phyloP scores from a whole-genome alignment of 176 grass and related monocot species.

The Avena atlantica region DNA sequence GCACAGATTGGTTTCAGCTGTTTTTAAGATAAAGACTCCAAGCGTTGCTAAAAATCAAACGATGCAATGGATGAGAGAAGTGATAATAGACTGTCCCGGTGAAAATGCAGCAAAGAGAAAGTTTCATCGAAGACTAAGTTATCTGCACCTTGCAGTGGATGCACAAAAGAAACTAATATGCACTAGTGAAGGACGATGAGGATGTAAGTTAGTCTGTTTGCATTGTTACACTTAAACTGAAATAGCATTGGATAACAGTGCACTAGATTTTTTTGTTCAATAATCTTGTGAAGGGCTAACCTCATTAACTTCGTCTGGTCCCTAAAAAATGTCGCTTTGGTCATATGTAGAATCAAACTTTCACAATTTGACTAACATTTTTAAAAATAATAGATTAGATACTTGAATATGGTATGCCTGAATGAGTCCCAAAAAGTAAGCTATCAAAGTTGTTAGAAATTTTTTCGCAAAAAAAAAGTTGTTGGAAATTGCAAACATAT shows the following conservation, averaged over 20 bases:
- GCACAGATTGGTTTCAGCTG: slow-evolving; percentile 40
- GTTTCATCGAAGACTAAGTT: slow-evolving; percentile 12
- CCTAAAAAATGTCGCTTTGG: background rate
- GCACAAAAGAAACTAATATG: background rate
- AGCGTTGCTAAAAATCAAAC: background rate
- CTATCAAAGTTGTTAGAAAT: too few relatives aligned
- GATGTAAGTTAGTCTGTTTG: background rate
- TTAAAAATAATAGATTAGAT: too few relatives aligned
- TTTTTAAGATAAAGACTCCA: background rate
- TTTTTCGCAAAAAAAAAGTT: too few relatives aligned
- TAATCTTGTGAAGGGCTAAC: background rate
- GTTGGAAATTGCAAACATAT: too few relatives aligned
- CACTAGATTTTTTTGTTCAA: background rate
- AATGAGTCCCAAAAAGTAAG: too few relatives aligned
- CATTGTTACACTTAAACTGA: background rate
- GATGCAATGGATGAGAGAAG: background rate
- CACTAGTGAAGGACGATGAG: background rate
- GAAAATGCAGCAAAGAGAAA: slow-evolving; percentile 1
- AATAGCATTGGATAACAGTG: background rate
- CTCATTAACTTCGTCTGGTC: background rate
- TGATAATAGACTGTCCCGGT: background rate
- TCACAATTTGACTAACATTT: too few relatives aligned
- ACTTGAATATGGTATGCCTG: too few relatives aligned
- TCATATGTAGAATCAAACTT: background rate
- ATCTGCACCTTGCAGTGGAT: background rate